A percentile compares a stretch with the other conserved stretches of the same genome.
Evolutionary conservation across 208 protist genomes (phyloP).

Genomic region (Kentomonas sorsogonicus): DNA sequence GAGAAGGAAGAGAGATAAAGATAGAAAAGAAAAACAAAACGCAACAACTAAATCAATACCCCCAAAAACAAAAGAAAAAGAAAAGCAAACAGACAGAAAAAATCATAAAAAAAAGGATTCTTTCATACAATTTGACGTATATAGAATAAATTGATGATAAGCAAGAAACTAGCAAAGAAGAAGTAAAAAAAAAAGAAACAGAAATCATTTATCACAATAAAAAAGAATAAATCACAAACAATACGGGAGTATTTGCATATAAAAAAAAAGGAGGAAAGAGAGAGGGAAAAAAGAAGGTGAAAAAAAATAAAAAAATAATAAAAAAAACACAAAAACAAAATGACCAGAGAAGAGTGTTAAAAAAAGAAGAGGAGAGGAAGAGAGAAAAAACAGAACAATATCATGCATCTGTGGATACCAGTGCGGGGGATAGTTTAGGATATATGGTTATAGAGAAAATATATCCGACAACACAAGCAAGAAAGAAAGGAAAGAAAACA

Average conservation of each 20-base stretch:
- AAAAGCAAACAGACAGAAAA: neutral
- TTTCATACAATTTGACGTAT: neutral
- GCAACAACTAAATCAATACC: neutral
- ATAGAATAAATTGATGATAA: neutral
- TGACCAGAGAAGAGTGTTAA: neutral
- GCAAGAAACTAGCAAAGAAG: neutral
- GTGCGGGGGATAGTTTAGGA: too few species aligned
- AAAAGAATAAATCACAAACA: neutral
- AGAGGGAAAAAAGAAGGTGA: neutral
- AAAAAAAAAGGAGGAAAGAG: constrained; percentile 3
- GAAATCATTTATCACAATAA: constrained; percentile 2
- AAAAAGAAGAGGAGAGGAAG: neutral
- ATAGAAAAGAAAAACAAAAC: constrained; percentile 6
- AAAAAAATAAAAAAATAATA: constrained; percentile 6
- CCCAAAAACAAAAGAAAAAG: constrained; percentile 1
- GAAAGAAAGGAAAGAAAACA: constrained; percentile 13
- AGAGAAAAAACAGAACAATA: too few species aligned
- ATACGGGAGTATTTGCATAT: neutral
- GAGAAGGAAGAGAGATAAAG: constrained; percentile 2
- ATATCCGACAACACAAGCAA: neutral
- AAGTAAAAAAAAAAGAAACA: neutral
- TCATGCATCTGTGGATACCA: too few species aligned
- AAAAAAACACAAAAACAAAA: constrained; percentile 10
- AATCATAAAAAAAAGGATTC: constrained; percentile 1
- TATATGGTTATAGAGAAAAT: too few species aligned